phyloP scores from a whole-genome alignment of 2,329 filamentous ascomycete species.

The Trichoderma asperellum region DNA sequence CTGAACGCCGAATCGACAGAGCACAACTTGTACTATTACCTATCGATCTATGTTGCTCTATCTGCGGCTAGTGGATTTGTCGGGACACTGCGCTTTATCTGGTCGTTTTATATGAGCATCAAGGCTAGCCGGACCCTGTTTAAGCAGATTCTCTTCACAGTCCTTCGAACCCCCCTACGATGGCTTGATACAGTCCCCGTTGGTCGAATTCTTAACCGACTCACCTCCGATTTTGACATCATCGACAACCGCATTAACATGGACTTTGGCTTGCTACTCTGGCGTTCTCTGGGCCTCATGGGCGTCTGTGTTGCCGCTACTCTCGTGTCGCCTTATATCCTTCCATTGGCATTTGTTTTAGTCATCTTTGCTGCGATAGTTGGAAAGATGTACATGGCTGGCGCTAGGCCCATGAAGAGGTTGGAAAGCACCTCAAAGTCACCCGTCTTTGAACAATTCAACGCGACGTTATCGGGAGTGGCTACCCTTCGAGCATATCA shows the following conservation, averaged over 20 bases:
- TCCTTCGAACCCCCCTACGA: constrained; percentile 73
- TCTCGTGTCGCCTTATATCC: constrained; percentile 69
- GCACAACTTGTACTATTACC: constrained; percentile 62
- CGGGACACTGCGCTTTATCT: constrained; percentile 65
- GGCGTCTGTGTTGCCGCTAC: constrained; percentile 69
- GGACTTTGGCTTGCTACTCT: constrained; percentile 63
- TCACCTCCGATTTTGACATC: constrained; percentile 75
- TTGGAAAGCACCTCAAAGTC: constrained; percentile 78
- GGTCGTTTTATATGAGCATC: constrained; percentile 67
- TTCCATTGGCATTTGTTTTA: constrained; percentile 63
- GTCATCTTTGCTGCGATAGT: constrained; percentile 61
- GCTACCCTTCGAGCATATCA: constrained; percentile 76
- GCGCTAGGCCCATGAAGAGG: constrained; percentile 74
- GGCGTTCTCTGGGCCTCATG: constrained; percentile 63
- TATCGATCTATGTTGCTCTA: constrained; percentile 68
- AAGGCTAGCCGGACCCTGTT: constrained; percentile 72
- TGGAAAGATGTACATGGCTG: constrained; percentile 67
- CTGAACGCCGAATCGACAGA: constrained; percentile 36
- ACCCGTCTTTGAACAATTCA: constrained; percentile 80
- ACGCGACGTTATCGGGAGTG: constrained; percentile 71
- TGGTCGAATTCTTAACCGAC: constrained; percentile 76
- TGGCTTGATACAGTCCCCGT: constrained; percentile 82
- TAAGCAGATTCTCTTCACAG: constrained; percentile 64
- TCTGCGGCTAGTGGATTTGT: constrained; percentile 61
- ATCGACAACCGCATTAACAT: constrained; percentile 70